phyloP scores from a whole-genome alignment of 352 stramenopile genomes.

The Phytopythium vexans region DNA sequence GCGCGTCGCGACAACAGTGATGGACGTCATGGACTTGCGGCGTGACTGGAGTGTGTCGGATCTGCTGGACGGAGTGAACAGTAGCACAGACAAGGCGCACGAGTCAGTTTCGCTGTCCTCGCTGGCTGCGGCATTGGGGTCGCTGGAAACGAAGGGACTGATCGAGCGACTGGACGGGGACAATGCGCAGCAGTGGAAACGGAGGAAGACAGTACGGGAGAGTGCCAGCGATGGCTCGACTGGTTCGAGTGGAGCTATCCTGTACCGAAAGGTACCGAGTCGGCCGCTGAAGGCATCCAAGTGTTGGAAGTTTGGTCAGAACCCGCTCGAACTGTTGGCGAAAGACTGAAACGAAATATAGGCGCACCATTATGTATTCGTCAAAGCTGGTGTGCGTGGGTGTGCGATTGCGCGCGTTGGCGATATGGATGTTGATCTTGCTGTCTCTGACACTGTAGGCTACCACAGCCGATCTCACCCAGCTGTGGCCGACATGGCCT shows the following conservation, averaged over 20 bases:
- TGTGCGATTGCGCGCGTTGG: too few relatives aligned
- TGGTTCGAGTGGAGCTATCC: slow-evolving; percentile 15
- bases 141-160: slow-evolving; percentile 46
- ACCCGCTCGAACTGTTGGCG: slow-evolving; percentile 25
- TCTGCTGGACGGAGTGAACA: slow-evolving; percentile 49
- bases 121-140: slow-evolving; percentile 51
- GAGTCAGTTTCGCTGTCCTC: slow-evolving; percentile 34
- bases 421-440: too few relatives aligned
- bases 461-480: too few relatives aligned
- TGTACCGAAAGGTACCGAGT: slow-evolving; percentile 65
- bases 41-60: slow-evolving; percentile 50
- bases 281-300: slow-evolving; percentile 72
- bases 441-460: too few relatives aligned
- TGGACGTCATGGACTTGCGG: slow-evolving; percentile 59
- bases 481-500: not conserved
- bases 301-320: slow-evolving; percentile 52
- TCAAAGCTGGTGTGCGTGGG: too few relatives aligned
- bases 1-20: slow-evolving; percentile 39
- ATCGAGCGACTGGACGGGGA: slow-evolving; percentile 43
- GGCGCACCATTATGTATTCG: too few relatives aligned
- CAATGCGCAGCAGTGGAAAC: slow-evolving; percentile 15
- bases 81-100: slow-evolving; percentile 1
- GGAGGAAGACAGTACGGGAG: slow-evolving; percentile 14
- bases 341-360: too few relatives aligned
- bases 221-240: slow-evolving; percentile 10